A percentile compares a stretch with the other conserved stretches of the same genome.
These are phyloP conservation scores for Cicer chorassanicum DNA, from an alignment of 306 rosid genomes.

Conservation along the genomic window DNA sequence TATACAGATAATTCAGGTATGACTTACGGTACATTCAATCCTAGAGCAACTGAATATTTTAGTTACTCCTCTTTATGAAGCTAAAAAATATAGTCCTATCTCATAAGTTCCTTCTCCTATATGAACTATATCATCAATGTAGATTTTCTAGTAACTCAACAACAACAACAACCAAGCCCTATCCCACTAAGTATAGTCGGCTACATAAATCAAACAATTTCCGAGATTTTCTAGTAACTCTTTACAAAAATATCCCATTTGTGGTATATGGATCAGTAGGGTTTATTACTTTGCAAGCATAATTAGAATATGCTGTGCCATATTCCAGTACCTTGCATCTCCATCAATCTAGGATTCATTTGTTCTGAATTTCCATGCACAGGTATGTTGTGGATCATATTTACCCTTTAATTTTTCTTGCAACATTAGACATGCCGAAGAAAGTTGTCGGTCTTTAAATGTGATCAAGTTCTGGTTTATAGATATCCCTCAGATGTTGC, in stretches of 20 bases:
- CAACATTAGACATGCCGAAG: not conserved
- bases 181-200: too few relatives aligned
- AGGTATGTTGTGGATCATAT: conserved; percentile 12
- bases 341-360: conserved; percentile 24
- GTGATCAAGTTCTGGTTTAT: conserved; percentile 14
- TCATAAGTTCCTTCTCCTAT: not conserved
- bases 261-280: conserved; percentile 14
- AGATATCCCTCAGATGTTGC: conserved; percentile 31
- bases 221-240: conserved; percentile 1
- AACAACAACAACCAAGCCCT: too few relatives aligned
- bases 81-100: not conserved
- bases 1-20: conserved; percentile 3
- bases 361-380: conserved; percentile 5
- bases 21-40: not conserved
- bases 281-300: not conserved
- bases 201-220: too few relatives aligned
- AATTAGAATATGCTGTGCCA: conserved; percentile 19
- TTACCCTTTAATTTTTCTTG: conserved; percentile 3
- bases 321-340: conserved; percentile 31
- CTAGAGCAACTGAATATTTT: conserved; percentile 1
- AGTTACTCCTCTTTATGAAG: not conserved
- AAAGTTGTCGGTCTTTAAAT: not conserved
- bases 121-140: conserved; percentile 21
- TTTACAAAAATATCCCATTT: conserved; percentile 10
- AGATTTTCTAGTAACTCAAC: conserved; percentile 8